These are phyloP conservation scores for Cyclotella choctawhatcheeana DNA, from an alignment of 108 stramenopile species.

Conservation along the genomic window DNA sequence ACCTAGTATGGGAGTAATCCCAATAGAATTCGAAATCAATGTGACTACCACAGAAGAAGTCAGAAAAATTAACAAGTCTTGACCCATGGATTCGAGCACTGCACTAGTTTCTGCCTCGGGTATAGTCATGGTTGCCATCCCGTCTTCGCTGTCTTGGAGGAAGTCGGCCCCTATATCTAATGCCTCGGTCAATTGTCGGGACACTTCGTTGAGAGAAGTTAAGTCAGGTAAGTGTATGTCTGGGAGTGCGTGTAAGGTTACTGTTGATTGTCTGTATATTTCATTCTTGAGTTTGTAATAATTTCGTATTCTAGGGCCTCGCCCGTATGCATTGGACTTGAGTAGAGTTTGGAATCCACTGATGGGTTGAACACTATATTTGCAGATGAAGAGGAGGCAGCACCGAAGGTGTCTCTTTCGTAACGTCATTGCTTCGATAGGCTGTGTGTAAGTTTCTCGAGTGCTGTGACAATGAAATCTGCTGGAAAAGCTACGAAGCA, in stretches of 20 bases:
- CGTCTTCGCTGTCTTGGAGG: conserved; percentile 26
- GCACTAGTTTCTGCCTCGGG: conserved; percentile 55
- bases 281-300: background rate
- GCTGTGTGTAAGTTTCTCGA: no score
- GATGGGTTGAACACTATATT: background rate
- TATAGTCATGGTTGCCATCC: conserved; percentile 18
- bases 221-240: conserved; percentile 4
- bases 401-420: background rate
- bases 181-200: conserved; percentile 27
- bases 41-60: conserved; percentile 60
- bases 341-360: background rate
- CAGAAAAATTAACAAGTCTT: conserved; percentile 72
- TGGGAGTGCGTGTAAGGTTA: conserved; percentile 8
- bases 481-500: no score
- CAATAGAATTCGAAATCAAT: conserved; percentile 56
- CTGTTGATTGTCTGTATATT: background rate
- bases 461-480: no score
- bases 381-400: conserved; percentile 1
- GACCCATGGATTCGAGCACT: conserved; percentile 64
- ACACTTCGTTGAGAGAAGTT: conserved; percentile 22
- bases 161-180: conserved; percentile 38
- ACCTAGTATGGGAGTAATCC: conserved; percentile 60
- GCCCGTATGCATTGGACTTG: background rate
- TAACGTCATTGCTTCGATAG: background rate
- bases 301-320: background rate